These are phyloP conservation scores for Roridomyces roridus DNA, from an alignment of 768 basidiomycete genomes.

Conservation along the genomic window DNA sequence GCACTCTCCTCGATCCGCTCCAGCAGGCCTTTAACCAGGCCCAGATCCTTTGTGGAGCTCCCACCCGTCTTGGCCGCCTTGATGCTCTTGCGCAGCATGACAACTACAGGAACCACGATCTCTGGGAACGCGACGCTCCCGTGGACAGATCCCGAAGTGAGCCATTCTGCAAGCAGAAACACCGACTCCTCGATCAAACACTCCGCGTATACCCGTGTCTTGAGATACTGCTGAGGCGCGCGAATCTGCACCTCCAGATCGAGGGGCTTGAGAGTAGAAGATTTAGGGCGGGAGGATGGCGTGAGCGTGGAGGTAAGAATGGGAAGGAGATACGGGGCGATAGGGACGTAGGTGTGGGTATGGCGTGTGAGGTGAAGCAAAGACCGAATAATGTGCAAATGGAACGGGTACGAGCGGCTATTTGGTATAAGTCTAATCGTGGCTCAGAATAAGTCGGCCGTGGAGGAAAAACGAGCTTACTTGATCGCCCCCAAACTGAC, in stretches of 20 bases:
- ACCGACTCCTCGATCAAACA: conserved; percentile 81
- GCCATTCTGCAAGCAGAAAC: conserved; percentile 84
- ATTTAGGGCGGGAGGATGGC: conserved; percentile 72
- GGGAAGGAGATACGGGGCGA: conserved; percentile 86
- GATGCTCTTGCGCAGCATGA: conserved; percentile 73
- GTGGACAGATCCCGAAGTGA: conserved; percentile 71
- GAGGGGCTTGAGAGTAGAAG: conserved; percentile 86
- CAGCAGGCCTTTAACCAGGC: conserved; percentile 73
- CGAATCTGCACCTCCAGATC: conserved; percentile 90
- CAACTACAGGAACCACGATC: conserved; percentile 78
- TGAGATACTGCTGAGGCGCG: conserved; percentile 85
- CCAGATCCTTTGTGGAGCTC: conserved; percentile 59
- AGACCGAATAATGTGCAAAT: conserved; percentile 90
- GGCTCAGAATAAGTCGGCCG: conserved; percentile 16
- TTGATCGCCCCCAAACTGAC: conserved; percentile 92
- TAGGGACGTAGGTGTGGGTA: conserved; percentile 85
- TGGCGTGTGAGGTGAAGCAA: conserved; percentile 85
- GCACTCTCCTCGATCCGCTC: conserved; percentile 89
- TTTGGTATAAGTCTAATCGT: conserved; percentile 82
- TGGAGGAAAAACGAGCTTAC: conserved; percentile 52
- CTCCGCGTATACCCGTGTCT: conserved; percentile 86
- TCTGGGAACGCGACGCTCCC: conserved; percentile 95
- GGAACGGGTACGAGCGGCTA: conserved; percentile 92
- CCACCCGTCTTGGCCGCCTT: conserved; percentile 60
- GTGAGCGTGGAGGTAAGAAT: conserved; percentile 80